Conservation (phyloP, 2,329 filamentous ascomycete genomes). For the Alternaria consortialis region DNA sequence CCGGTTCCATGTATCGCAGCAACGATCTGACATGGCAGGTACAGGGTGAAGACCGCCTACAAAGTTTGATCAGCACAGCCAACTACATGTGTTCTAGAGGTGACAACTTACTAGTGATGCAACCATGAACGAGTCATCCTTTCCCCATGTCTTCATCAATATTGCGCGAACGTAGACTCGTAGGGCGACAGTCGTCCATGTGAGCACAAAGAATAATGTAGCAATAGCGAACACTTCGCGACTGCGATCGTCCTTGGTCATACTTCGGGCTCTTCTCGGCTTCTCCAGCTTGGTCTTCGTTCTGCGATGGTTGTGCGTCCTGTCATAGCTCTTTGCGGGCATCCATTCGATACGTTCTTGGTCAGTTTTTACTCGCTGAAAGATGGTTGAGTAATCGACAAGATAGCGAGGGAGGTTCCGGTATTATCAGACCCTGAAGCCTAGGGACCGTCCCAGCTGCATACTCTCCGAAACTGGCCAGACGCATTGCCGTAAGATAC, state of each 20-base stretch:
- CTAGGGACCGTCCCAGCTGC: neutral
- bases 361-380: neutral
- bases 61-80: slow-evolving; percentile 2
- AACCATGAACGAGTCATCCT: slow-evolving; percentile 55
- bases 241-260: slow-evolving; percentile 27
- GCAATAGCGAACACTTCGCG: slow-evolving; percentile 41
- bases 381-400: neutral
- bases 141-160: slow-evolving; percentile 50
- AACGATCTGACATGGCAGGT: slow-evolving; percentile 52
- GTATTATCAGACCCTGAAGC: neutral
- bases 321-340: slow-evolving; percentile 1
- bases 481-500: neutral
- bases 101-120: slow-evolving; percentile 41
- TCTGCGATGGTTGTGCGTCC: neutral
- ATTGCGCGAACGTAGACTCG: slow-evolving; percentile 50
- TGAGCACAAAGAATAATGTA: slow-evolving; percentile 50
- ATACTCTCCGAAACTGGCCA: neutral
- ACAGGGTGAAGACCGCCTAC: slow-evolving; percentile 52
- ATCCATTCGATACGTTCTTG: neutral
- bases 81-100: too few species aligned
- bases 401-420: neutral
- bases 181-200: slow-evolving; percentile 50
- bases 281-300: neutral
- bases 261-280: neutral
- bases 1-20: slow-evolving; percentile 54